Evolutionary conservation across 164 flowering plant species (phyloP).

Genomic region (Chimonanthus salicifolius): DNA sequence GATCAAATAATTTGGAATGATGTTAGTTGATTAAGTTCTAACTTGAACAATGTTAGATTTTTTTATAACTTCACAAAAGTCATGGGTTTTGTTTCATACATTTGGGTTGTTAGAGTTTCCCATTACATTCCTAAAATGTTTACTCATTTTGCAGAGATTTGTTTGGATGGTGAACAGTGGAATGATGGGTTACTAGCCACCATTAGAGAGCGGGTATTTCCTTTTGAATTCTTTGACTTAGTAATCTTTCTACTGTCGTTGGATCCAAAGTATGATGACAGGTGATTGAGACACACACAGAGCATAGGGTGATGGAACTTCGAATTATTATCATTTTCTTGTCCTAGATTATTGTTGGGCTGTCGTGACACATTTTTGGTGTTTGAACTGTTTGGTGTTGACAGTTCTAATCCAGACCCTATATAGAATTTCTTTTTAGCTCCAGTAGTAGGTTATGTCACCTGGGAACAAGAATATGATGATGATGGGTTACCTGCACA

Average conservation of each 20-base stretch:
- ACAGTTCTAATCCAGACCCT: too few relatives aligned
- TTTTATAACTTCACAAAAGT: not conserved
- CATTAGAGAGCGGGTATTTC: constrained; percentile 78
- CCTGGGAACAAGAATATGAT: not conserved
- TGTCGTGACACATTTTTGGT: not conserved
- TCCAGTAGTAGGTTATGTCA: not conserved
- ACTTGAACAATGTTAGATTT: too few relatives aligned
- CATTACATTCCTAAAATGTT: constrained; percentile 8
- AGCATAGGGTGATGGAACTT: not conserved
- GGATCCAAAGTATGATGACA: not conserved
- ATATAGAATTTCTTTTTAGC: not conserved
- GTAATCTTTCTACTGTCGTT: not conserved
- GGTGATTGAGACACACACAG: not conserved
- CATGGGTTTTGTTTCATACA: not conserved
- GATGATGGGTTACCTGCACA: not conserved
- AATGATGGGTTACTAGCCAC: constrained; percentile 97
- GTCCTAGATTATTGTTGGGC: not conserved
- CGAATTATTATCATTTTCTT: not conserved
- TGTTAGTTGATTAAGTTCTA: too few relatives aligned
- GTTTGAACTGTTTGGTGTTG: too few relatives aligned
- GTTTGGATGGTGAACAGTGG: constrained; percentile 89
- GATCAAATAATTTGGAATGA: too few relatives aligned
- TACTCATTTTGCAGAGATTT: constrained; percentile 54
- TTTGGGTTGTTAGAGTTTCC: not conserved
- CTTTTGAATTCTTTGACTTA: constrained; percentile 2